phyloP scores from a whole-genome alignment of 345 rosid genomes.

The Lumnitzera racemosa region DNA sequence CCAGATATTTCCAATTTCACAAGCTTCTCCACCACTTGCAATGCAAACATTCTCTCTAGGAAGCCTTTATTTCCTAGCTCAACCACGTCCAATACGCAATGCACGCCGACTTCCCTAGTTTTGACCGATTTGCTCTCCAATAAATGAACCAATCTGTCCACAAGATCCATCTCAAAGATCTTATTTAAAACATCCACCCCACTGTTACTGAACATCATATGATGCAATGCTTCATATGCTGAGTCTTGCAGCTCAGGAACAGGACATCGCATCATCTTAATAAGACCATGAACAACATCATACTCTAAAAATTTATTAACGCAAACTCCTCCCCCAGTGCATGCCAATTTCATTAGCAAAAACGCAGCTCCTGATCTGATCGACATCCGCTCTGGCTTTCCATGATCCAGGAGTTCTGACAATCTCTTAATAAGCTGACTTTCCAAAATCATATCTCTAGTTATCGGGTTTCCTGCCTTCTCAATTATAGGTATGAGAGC shows the following conservation, averaged over 20 bases:
- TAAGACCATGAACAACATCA: conserved; percentile 13
- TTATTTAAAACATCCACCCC: conserved; percentile 17
- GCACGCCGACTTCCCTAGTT: conserved; percentile 15
- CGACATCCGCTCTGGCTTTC: conserved; percentile 10
- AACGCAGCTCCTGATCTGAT: conserved; percentile 22
- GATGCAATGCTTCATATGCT: conserved; percentile 19
- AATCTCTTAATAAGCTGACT: conserved; percentile 18
- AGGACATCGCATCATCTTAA: conserved; percentile 25
- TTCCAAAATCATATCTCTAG: conserved; percentile 17
- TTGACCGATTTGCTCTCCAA: conserved; percentile 16
- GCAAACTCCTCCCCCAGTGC: conserved; percentile 22
- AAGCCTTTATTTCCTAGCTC: conserved; percentile 16
- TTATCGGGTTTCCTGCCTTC: conserved; percentile 20
- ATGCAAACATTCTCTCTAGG: conserved; percentile 16
- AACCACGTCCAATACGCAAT: conserved; percentile 21
- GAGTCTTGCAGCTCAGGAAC: conserved; percentile 23
- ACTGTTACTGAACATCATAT: conserved; percentile 19
- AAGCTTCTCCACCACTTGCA: conserved; percentile 23
- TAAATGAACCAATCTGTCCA: conserved; percentile 12
- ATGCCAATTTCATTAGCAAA: conserved; percentile 21
- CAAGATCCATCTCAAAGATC: conserved; percentile 13
- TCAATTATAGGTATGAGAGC: conserved; percentile 27
- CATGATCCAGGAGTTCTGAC: conserved; percentile 17
- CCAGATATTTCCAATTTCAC: conserved; percentile 14
- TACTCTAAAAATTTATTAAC: conserved; percentile 17